Base-by-base conservation (phyloP, 2,329 filamentous ascomycete genomes). In the Thielaviopsis punctulata region DNA sequence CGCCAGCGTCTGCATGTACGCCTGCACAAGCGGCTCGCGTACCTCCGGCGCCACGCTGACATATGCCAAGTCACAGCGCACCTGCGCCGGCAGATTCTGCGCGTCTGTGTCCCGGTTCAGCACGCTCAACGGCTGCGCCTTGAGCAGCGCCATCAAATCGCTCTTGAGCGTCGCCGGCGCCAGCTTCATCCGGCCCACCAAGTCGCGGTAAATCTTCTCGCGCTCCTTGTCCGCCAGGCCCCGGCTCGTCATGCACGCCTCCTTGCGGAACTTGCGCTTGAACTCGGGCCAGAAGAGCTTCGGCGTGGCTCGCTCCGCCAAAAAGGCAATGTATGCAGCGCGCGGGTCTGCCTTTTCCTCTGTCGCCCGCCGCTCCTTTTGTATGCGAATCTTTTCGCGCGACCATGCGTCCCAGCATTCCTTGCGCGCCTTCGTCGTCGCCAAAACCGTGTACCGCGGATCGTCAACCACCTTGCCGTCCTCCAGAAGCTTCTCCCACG, bases 261-360 rank as follows among this genome's bases (percentile, higher is more conserved):
- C 88, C 58, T 84, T 89, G 58, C 83, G 84, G 66, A 80, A 92
- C 63, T 95, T 98, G 30, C 92, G 75, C 60, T 86, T 87, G 67
- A 98, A 98, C 63, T 98, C 92, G 0, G 86, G 83, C 92, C 92
- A 98, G 71, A 94, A 98, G 1, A 98, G 73, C 67, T 95, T 96
- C 0, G 86, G 83, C 0, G 82, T 92, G 0, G 89, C 90, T 58
- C 87, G 77, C 48, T 82, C 77, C 57, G 90, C 80, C 25, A 98
- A 70, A 57, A 98, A 84, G 0, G 77, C 75, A 55, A 96, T 69
- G 64, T 93, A 98, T 1, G 82, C 79, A 57, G 95, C 83, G 46
- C 76, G 73, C 1, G 92, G 90, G 60, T 96, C 88, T 57, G 79
- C 78, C 68, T 86, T 90, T 65, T 84, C 83, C 62, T 88, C 77